Evolutionary conservation across 179 eudicot genomes (phyloP).

Genomic region (Silene coronaria): DNA sequence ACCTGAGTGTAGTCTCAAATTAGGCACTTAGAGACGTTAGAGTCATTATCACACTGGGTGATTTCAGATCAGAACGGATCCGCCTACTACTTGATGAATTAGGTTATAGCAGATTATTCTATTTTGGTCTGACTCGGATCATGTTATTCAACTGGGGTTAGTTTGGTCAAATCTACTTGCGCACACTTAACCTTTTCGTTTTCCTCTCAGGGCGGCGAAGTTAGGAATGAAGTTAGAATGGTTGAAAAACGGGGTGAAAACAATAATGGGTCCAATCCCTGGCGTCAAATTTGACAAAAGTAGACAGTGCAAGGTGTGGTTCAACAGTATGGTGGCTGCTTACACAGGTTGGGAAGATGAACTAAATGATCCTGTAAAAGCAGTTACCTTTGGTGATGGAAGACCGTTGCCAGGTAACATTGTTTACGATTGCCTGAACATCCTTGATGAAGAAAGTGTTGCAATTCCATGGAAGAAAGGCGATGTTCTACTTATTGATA

Average conservation of each 20-base stretch:
- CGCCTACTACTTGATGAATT: no score
- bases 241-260: constrained; percentile 60
- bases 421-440: constrained; percentile 49
- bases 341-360: constrained; percentile 72
- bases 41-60: no score
- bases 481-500: constrained; percentile 37
- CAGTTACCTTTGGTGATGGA: constrained; percentile 83
- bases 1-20: no score
- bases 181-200: background rate
- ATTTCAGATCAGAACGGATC: no score
- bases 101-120: no score
- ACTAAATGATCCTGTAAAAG: constrained; percentile 60
- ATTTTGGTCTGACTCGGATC: no score
- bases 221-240: constrained; percentile 78
- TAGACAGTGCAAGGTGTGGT: constrained; percentile 72
- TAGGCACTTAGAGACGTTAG: no score
- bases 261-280: constrained; percentile 75
- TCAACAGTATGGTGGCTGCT: constrained; percentile 88
- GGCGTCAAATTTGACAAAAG: constrained; percentile 53
- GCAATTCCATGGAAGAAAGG: constrained; percentile 82
- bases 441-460: constrained; percentile 71
- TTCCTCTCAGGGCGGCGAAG: constrained; percentile 54
- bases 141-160: no score
- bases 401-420: constrained; percentile 47
- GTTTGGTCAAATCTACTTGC: background rate